Base-by-base conservation (phyloP, 2,329 filamentous ascomycete genomes). In the Neonectria magnoliae region DNA sequence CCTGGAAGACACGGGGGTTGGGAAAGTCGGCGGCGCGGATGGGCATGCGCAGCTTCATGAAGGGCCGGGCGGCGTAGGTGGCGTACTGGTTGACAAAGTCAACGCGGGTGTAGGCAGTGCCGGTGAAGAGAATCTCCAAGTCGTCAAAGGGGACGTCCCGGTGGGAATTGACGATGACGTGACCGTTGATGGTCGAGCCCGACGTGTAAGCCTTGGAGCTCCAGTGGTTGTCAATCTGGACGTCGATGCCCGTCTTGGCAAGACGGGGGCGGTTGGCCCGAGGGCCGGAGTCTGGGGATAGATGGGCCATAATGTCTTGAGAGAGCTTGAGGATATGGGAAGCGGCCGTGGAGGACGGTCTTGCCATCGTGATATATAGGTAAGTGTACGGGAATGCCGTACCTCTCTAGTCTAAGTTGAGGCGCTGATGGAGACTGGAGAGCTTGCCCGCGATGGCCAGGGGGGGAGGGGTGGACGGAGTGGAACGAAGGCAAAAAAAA, bases 1-100 rank as follows among this genome's bases (percentile, higher is more conserved):
- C 78, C 74, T 83, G 78, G 64, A 88, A 83, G 31, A 86, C 71
- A 36, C 81, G 78, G 20, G 82, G 77, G 8, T 76, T 75, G 2
- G 86, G 86, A 57, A 88, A 83, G 7, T 78, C 73, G 1, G 80
- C 79, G n/a, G 80, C 79, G 52, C 66, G 63, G 20, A 88, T 78
- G 10, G 86, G 86, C 82, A 88, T 87, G 58, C 81, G 78, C 65
- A 87, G 77, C 78, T 87, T 87, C 70, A 88, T 79, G 57, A 89
- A 87, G 13, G 82, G 83, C 65, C 87, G 84, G 22, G 80, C 81
- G 20, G 83, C 82, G 56, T 82, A 78, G 57, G 82, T 79, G 22
- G 84, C 83, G 60, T 78, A 81, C 33, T 82, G 77, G 73, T 81
- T 82, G 68, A 86, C 77, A 70, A 83, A 82, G 62, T 88, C 85